Conservation (phyloP, 306 rosid species). For the Alnus rubra region DNA sequence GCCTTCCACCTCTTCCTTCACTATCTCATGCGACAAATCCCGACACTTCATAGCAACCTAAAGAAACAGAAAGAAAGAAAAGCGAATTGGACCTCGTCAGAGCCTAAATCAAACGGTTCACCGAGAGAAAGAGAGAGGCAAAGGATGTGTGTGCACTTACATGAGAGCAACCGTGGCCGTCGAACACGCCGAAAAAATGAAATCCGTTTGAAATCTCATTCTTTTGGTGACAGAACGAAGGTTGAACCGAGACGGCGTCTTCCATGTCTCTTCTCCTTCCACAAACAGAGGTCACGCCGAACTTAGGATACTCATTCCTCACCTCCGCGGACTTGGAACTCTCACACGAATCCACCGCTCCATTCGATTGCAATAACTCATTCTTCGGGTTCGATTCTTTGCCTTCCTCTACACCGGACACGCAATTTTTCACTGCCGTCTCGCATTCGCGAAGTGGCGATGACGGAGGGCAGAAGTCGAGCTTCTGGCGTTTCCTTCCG, state of each 20-base stretch:
- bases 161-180: conserved; percentile 99
- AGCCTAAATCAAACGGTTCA: background rate
- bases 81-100: background rate
- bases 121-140: too few species aligned
- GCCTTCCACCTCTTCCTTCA: conserved; percentile 38
- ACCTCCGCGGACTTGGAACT: background rate
- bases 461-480: conserved; percentile 28
- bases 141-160: conserved; percentile 34
- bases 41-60: conserved; percentile 50
- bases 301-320: conserved; percentile 31
- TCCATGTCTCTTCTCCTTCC: conserved; percentile 96
- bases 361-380: background rate
- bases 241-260: conserved; percentile 66
- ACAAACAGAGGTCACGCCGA: conserved; percentile 77
- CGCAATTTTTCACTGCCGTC: conserved; percentile 24
- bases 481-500: conserved; percentile 51
- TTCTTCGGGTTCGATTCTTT: background rate
- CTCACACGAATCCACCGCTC: background rate
- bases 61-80: background rate
- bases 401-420: background rate
- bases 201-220: background rate
- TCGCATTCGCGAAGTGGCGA: background rate
- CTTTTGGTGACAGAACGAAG: conserved; percentile 23
- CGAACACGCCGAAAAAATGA: conserved; percentile 86
- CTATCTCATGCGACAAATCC: background rate